phyloP scores from a whole-genome alignment of 2,329 filamentous ascomycete genomes.

The Davidsoniella eucalypti region DNA sequence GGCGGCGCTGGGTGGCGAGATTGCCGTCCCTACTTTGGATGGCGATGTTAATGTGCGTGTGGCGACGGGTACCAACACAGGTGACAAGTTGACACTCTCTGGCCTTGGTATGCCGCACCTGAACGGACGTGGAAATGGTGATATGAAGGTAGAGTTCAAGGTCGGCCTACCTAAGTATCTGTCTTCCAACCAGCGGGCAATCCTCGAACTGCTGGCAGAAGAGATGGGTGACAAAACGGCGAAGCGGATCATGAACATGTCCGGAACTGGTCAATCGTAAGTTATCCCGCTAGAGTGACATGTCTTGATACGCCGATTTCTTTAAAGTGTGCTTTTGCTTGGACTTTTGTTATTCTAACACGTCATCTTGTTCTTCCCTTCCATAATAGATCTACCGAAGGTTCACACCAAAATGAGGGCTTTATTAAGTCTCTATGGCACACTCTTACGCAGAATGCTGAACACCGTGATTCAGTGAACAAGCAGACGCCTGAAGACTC shows the following conservation, averaged over 20 bases:
- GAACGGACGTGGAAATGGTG: slow-evolving; percentile 52
- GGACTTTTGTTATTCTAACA: background rate
- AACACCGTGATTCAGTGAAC: slow-evolving; percentile 26
- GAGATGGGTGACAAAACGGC: slow-evolving; percentile 89
- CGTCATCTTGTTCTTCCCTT: background rate
- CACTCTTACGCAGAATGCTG: slow-evolving; percentile 63
- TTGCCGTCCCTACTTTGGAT: slow-evolving; percentile 76
- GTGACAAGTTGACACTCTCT: slow-evolving; percentile 73
- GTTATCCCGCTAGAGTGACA: slow-evolving; percentile 16
- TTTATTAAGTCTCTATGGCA: slow-evolving; percentile 93
- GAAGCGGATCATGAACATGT: slow-evolving; percentile 79
- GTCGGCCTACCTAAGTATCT: slow-evolving; percentile 92
- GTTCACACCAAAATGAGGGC: slow-evolving; percentile 60
- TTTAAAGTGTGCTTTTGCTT: background rate
- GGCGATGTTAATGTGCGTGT: slow-evolving; percentile 83
- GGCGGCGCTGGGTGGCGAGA: slow-evolving; percentile 78
- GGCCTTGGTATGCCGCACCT: slow-evolving; percentile 93
- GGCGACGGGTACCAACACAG: slow-evolving; percentile 77
- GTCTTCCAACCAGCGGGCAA: slow-evolving; percentile 75
- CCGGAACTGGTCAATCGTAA: slow-evolving; percentile 24
- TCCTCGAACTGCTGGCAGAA: slow-evolving; percentile 89
- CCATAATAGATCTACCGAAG: background rate
- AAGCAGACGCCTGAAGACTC: slow-evolving; percentile 15
- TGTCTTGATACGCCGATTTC: background rate
- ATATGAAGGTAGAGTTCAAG: slow-evolving; percentile 86